These are phyloP conservation scores for Pichia cephalocereana DNA, from an alignment of 805 yeast species.

Conservation along the genomic window DNA sequence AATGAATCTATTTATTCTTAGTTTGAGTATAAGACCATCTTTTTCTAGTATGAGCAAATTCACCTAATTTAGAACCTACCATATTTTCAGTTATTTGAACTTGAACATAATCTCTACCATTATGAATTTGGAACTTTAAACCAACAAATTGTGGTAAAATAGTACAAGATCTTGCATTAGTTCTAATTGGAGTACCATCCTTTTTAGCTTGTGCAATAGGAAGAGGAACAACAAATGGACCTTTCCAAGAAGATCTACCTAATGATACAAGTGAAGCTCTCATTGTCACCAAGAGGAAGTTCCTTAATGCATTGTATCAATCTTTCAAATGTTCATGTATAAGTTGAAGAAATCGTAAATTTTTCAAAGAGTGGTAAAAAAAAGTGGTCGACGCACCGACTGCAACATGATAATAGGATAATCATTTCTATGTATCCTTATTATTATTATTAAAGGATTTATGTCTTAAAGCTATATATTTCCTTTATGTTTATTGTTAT, in stretches of 20 bases:
- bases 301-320: too few relatives aligned
- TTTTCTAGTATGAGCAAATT: conserved; percentile 91
- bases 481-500: too few relatives aligned
- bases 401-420: too few relatives aligned
- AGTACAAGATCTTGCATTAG: conserved; percentile 94
- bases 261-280: conserved; percentile 31
- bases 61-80: conserved; percentile 95
- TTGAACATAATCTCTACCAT: conserved; percentile 89
- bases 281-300: conserved; percentile 18
- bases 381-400: too few relatives aligned
- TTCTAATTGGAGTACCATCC: conserved; percentile 79
- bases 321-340: too few relatives aligned
- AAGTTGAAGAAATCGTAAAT: too few relatives aligned
- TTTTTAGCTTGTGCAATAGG: conserved; percentile 83
- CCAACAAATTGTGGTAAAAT: conserved; percentile 95
- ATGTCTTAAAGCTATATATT: too few relatives aligned
- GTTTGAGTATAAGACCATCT: conserved; percentile 74
- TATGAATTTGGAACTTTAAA: conserved; percentile 86
- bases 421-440: too few relatives aligned
- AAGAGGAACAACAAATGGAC: conserved; percentile 90
- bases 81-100: conserved; percentile 83
- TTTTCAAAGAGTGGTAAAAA: too few relatives aligned
- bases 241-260: conserved; percentile 55
- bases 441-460: too few relatives aligned
- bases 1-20: conserved; percentile 42